Base-by-base conservation (phyloP, 441 rosid genomes). In the Croton laevigatus region DNA sequence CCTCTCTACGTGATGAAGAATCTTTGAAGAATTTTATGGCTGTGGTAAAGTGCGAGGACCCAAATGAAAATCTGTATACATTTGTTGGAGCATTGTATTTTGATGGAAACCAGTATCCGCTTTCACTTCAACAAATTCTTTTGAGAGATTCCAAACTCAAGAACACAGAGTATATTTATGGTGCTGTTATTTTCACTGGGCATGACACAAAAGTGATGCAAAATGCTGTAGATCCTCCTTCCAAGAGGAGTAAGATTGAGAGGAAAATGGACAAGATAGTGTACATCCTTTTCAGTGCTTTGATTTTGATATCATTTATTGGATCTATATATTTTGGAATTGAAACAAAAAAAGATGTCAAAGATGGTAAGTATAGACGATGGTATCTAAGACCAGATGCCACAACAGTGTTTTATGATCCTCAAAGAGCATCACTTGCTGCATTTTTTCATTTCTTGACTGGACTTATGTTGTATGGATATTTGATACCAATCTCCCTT, bases 181-280 rank as follows among this genome's bases (percentile, higher is more conserved):
- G 98, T 2, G 96, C 84, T 20, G 97, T 95, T 70, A 81, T 95
- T 71, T 91, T 92, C 80, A 91, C 97, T 0, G 99, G 99, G 11
- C 97, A 88, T 57, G 99, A 95, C 68, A 92, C 99, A 1, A 95
- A 95, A 81, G 96, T 91, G 78, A 87, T 92, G 88, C 94, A 93
- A 84, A 95, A 95, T 79, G 88, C 97, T 44, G 87, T 86, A 42
- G 88, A 84, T 68, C 97, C 99, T 62, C 98, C 99, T 71, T 92
- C 98, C 8, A 95, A 95, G 74, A 87, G 97, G 81, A 94, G 96
- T 71, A 86, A 82, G 77, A 87, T 92, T 53, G 99, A 94, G 87
- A 92, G 81, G 69, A 87, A 82, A 81, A 89, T 82, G 94, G 98
- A 94, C 63, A 86, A 81, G 87, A 87, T 94, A 57, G 70, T 92